Conservation (phyloP, 163 green algal genomes). For the Chlamydomonas reinhardtii region DNA sequence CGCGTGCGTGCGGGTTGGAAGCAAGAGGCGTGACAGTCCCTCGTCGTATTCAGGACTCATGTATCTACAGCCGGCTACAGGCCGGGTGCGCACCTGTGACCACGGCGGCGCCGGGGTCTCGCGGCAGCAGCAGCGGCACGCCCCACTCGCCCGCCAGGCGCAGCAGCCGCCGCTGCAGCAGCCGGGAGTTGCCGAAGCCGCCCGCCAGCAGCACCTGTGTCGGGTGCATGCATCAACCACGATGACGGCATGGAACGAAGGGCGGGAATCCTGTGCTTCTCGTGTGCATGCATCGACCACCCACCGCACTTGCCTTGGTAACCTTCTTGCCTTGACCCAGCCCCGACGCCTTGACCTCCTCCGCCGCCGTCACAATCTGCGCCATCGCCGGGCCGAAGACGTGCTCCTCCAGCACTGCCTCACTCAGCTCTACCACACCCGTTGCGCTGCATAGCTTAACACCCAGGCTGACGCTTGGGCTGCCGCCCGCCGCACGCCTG, state of each 20-base stretch:
- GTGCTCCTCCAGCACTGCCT: background rate
- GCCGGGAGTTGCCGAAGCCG: background rate
- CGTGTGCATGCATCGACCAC: background rate
- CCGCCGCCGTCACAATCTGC: background rate
- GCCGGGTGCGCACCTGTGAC: background rate
- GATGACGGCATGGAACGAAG: too few species aligned
- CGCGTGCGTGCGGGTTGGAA: too few species aligned
- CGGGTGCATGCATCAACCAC: too few species aligned
- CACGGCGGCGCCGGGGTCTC: background rate
- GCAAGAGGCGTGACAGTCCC: too few species aligned
- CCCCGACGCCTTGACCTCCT: slow-evolving; percentile 5
- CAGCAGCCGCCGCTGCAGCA: background rate
- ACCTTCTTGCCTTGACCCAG: background rate
- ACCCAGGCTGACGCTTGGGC: too few species aligned
- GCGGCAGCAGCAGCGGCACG: background rate
- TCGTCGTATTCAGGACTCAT: too few species aligned
- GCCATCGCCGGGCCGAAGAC: slow-evolving; percentile 29
- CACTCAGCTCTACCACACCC: background rate
- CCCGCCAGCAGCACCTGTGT: slow-evolving; percentile 14
- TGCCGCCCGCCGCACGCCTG: too few species aligned
- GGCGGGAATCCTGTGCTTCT: too few species aligned
- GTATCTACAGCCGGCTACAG: background rate
- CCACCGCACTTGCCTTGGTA: background rate
- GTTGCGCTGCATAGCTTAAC: too few species aligned
- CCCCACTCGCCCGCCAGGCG: background rate